Evolutionary conservation across 2,329 filamentous ascomycete species (phyloP).

Genomic region (Rhinocladiella mackenziei): DNA sequence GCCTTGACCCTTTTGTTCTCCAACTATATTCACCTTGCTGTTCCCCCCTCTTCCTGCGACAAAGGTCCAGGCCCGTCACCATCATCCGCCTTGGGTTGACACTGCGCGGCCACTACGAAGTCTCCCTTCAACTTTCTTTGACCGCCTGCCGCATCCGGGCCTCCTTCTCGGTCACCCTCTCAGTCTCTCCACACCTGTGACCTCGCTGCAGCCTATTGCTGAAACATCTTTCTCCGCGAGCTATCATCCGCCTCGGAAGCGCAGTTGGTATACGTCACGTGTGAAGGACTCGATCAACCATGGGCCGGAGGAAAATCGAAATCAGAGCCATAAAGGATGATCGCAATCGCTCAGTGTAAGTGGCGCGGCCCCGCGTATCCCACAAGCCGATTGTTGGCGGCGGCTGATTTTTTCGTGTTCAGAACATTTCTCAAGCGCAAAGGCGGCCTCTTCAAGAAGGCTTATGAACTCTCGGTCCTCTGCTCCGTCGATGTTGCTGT

Average conservation of each 20-base stretch:
- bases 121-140: slow-evolving; percentile 5
- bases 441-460: slow-evolving; percentile 98
- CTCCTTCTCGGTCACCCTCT: slow-evolving; percentile 5
- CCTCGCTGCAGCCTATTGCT: slow-evolving; percentile 1
- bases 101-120: not conserved
- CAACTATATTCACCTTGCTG: slow-evolving; percentile 4
- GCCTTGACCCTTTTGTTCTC: not conserved
- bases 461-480: slow-evolving; percentile 93
- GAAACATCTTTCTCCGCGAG: not conserved
- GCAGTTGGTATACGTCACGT: slow-evolving; percentile 6
- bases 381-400: too few species aligned
- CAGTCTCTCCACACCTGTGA: not conserved
- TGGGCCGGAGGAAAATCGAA: slow-evolving; percentile 99
- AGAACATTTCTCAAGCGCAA: slow-evolving; percentile 99
- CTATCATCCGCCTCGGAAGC: not conserved
- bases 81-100: slow-evolving; percentile 5
- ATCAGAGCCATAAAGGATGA: slow-evolving; percentile 99
- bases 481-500: slow-evolving; percentile 98
- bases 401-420: slow-evolving; percentile 21
- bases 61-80: slow-evolving; percentile 4
- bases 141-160: slow-evolving; percentile 1
- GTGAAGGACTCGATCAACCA: slow-evolving; percentile 41
- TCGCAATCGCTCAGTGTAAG: slow-evolving; percentile 94
- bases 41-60: slow-evolving; percentile 1
- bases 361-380: too few species aligned